phyloP scores from a whole-genome alignment of 108 stramenopile genomes.

The Thalassiosira profunda region DNA sequence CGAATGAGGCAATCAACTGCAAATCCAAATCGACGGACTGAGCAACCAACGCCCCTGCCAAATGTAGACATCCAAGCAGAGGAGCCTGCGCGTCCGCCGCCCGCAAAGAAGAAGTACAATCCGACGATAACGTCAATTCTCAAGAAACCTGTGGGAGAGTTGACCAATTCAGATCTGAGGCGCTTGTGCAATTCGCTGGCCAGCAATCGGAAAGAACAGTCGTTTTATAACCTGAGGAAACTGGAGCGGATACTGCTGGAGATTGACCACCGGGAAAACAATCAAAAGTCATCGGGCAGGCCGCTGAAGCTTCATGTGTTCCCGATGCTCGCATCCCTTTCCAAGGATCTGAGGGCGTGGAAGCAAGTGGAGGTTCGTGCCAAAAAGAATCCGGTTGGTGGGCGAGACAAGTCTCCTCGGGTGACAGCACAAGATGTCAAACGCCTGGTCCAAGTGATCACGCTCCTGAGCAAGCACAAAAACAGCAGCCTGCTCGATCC shows the following conservation, averaged over 20 bases:
- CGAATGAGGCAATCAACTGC: not conserved
- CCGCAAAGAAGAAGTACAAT: not conserved
- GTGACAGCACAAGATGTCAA: not conserved
- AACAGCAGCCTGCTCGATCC: conserved; percentile 3
- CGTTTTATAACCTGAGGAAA: conserved; percentile 2
- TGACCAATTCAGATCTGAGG: conserved; percentile 2
- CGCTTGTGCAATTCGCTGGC: conserved; percentile 26
- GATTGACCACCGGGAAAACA: conserved; percentile 6
- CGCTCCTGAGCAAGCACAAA: not conserved
- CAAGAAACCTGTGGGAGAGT: conserved; percentile 1
- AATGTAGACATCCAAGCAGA: not conserved
- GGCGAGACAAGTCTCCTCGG: not conserved
- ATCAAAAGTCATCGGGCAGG: not conserved
- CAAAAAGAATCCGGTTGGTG: not conserved
- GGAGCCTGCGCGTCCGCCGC: not conserved
- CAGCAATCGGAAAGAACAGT: not conserved
- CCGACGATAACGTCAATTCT: conserved; percentile 1
- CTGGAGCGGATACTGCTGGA: conserved; percentile 29
- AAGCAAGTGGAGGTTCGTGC: conserved; percentile 2
- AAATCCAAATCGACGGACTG: not conserved
- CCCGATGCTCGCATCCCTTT: conserved; percentile 21
- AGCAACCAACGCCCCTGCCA: not conserved
- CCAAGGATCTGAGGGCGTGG: conserved; percentile 8
- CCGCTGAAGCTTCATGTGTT: conserved; percentile 26
- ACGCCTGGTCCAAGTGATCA: not conserved